Evolutionary conservation across 75 land plant genomes (phyloP).

Genomic region (Selaginella tamariscina): DNA sequence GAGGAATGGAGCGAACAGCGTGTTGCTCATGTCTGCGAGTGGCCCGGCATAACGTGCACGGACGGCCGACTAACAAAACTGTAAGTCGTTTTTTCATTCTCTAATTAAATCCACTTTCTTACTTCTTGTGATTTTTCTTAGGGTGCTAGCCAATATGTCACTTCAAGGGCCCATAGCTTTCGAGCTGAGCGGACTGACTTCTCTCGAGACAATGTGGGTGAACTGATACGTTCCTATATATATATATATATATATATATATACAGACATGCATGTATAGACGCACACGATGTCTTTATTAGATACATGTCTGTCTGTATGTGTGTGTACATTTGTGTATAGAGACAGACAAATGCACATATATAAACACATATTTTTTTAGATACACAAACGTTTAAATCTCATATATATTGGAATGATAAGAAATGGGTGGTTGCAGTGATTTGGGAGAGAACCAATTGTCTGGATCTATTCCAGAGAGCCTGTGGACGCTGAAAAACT

Average conservation of each 20-base stretch:
- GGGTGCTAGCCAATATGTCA: background rate
- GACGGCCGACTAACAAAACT: background rate
- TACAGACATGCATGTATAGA: too few species aligned
- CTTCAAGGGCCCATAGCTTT: background rate
- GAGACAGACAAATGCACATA: too few species aligned
- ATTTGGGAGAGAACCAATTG: background rate
- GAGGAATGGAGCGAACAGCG: background rate
- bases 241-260: too few species aligned
- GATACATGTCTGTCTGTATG: too few species aligned
- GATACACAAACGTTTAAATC: too few species aligned
- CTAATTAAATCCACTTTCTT: too few species aligned
- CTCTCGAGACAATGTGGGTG: background rate
- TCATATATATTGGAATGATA: too few species aligned
- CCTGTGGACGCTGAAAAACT: background rate
- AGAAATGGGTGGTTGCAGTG: background rate
- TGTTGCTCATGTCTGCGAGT: background rate
- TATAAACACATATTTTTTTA: too few species aligned
- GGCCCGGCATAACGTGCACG: background rate
- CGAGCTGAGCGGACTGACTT: background rate
- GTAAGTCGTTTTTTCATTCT: background rate
- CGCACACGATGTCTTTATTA: too few species aligned
- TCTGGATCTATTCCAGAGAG: background rate
- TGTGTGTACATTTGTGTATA: too few species aligned
- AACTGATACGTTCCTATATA: too few species aligned
- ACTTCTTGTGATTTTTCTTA: background rate